Conservation (phyloP, 139 green algal genomes). For the Ulvella scutata region DNA sequence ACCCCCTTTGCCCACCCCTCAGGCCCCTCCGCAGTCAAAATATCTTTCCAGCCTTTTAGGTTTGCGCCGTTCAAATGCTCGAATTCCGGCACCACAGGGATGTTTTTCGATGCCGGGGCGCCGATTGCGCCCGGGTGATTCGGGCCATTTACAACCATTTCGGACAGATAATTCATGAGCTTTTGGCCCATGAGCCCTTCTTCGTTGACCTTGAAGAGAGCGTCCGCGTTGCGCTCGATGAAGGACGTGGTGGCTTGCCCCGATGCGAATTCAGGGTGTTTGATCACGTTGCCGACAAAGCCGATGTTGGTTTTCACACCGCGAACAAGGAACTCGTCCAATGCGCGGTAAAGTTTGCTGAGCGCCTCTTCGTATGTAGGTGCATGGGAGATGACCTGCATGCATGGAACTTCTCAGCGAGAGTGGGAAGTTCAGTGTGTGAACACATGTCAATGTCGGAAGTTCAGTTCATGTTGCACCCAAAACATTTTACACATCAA, state of each 20-base stretch:
- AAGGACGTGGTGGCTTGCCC: conserved; percentile 58
- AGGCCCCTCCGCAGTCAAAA: conserved; percentile 52
- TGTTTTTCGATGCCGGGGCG: conserved; percentile 22
- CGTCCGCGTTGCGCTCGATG: conserved; percentile 55
- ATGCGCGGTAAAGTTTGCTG: conserved; percentile 74
- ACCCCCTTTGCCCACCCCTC: conserved; percentile 72
- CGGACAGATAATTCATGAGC: conserved; percentile 58
- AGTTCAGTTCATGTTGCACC: no score
- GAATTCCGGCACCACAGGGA: conserved; percentile 20
- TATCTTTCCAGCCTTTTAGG: conserved; percentile 52
- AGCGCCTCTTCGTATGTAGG: conserved; percentile 53
- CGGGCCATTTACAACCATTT: conserved; percentile 69
- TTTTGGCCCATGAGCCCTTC: background rate
- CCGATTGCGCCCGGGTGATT: conserved; percentile 67
- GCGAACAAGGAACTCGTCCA: conserved; percentile 73
- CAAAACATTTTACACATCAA: no score
- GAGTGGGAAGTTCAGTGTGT: no score
- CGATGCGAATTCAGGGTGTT: conserved; percentile 60
- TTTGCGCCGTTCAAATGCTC: conserved; percentile 21
- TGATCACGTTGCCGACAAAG: conserved; percentile 82
- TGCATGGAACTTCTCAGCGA: background rate
- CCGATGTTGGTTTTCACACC: conserved; percentile 90
- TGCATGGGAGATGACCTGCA: conserved; percentile 42
- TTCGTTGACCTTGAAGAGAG: conserved; percentile 43
- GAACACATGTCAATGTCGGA: no score